phyloP scores from a whole-genome alignment of 345 rosid genomes.

The Citrus hindsii region DNA sequence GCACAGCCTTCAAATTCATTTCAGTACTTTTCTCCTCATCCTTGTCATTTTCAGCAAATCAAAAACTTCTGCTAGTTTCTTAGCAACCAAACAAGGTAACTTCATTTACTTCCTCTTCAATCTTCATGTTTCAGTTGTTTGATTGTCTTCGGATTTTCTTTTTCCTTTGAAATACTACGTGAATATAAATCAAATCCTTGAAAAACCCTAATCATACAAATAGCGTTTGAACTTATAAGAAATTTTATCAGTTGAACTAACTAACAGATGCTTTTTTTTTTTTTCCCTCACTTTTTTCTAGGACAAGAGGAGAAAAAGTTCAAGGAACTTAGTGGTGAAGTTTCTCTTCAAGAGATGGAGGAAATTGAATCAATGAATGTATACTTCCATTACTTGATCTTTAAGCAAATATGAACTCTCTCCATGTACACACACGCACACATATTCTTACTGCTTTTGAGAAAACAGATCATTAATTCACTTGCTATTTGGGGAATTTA shows the following conservation, averaged over 20 bases:
- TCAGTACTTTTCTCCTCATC: constrained; percentile 30
- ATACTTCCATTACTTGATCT: not conserved
- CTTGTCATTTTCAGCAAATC: constrained; percentile 26
- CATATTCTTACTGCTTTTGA: not conserved
- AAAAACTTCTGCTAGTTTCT: constrained; percentile 31
- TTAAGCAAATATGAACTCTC: not conserved
- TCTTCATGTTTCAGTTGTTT: not conserved
- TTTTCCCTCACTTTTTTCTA: not conserved
- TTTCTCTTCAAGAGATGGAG: constrained; percentile 20
- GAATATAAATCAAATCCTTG: no score
- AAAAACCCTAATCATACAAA: no score
- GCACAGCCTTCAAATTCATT: constrained; percentile 24
- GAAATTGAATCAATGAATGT: constrained; percentile 32
- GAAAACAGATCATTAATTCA: not conserved
- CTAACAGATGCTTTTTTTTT: no score
- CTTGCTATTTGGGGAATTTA: not conserved
- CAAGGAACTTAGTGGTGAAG: constrained; percentile 15
- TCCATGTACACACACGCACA: no score
- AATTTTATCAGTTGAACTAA: not conserved
- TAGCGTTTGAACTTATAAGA: no score
- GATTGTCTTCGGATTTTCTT: no score
- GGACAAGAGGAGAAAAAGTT: constrained; percentile 31
- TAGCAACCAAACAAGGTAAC: constrained; percentile 26
- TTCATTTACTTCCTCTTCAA: not conserved
- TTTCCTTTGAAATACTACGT: no score